Evolutionary conservation across 345 rosid species (phyloP).

Genomic region (Lumnitzera littorea): DNA sequence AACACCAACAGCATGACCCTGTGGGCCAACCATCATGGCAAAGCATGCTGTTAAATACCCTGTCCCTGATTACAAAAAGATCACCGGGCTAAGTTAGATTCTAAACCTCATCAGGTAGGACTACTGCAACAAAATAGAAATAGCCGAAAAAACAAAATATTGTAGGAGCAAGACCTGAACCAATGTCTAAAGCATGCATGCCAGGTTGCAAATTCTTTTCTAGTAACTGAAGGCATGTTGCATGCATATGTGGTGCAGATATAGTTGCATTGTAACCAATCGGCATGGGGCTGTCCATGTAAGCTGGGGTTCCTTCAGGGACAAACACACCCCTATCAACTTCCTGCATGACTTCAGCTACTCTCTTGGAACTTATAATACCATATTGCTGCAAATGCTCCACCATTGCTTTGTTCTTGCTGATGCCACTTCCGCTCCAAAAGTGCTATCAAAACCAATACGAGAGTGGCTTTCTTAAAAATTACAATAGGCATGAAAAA

Average conservation of each 20-base stretch:
- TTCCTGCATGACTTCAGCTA: conserved; percentile 76
- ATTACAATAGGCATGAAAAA: too few relatives aligned
- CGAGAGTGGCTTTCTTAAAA: too few relatives aligned
- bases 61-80: conserved; percentile 40
- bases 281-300: conserved; percentile 73
- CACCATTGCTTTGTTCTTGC: conserved; percentile 65
- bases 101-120: too few relatives aligned
- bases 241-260: conserved; percentile 99
- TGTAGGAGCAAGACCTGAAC: conserved; percentile 56
- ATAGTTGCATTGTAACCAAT: conserved; percentile 97
- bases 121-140: too few relatives aligned
- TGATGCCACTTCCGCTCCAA: conserved; percentile 39
- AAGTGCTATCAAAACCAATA: conserved; percentile 27
- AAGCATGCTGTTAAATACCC: conserved; percentile 95
- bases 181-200: conserved; percentile 89
- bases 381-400: conserved; percentile 54
- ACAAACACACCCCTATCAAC: conserved; percentile 82
- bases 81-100: too few relatives aligned
- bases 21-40: conserved; percentile 83
- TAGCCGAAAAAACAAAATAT: too few relatives aligned
- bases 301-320: conserved; percentile 59
- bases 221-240: conserved; percentile 77
- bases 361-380: conserved; percentile 54
- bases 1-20: conserved; percentile 81
- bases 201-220: conserved; percentile 83